These are phyloP conservation scores for Chenopodium quinoa DNA, from an alignment of 148 eudicot species.

Conservation along the genomic window DNA sequence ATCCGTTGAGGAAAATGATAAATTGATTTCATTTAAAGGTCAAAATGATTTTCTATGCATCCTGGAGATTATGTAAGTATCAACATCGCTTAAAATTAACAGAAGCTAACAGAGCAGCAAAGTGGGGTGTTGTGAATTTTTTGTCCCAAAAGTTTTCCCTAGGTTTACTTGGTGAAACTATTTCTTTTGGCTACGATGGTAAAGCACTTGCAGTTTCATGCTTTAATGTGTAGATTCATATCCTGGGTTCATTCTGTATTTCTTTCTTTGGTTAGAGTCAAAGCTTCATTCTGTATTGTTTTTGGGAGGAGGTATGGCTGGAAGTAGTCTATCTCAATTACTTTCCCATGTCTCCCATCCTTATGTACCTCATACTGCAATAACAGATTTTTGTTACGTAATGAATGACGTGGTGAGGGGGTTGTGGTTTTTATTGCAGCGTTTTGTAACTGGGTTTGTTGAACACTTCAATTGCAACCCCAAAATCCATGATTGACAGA, in stretches of 20 bases:
- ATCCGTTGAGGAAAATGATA: no score
- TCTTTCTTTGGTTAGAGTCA: not conserved
- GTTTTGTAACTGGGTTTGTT: no score
- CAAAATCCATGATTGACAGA: no score
- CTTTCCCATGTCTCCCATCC: not conserved
- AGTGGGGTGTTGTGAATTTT: not conserved
- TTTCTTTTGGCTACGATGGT: not conserved
- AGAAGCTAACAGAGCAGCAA: not conserved
- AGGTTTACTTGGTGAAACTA: not conserved
- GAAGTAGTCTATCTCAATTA: not conserved
- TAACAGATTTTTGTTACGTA: not conserved
- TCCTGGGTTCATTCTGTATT: not conserved
- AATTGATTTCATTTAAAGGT: no score
- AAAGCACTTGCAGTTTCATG: not conserved
- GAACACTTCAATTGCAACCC: no score
- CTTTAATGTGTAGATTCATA: not conserved
- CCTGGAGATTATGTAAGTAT: not conserved
- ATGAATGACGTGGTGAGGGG: no score
- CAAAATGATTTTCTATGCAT: not conserved
- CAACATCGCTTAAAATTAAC: not conserved
- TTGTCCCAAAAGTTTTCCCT: not conserved
- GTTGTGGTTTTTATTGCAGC: no score
- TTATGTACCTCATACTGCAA: not conserved
- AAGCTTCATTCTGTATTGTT: no score
- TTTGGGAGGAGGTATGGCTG: no score